Evolutionary conservation across 805 yeast genomes (phyloP).

Genomic region (Candida nanaspora): DNA sequence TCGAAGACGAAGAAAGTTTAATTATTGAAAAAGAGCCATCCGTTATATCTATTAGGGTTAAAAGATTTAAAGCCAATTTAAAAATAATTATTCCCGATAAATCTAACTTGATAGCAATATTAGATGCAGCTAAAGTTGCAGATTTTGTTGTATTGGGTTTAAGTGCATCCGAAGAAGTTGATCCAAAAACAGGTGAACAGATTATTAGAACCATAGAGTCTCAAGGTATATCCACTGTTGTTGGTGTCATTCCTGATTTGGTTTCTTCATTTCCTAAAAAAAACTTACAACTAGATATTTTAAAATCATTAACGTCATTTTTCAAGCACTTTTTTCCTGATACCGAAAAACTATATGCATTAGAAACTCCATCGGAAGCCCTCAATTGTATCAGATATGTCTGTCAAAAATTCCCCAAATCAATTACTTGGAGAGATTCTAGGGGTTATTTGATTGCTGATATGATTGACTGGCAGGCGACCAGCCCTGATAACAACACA

Average conservation of each 20-base stretch:
- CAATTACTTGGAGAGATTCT: slow-evolving; percentile 87
- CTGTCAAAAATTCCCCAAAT: slow-evolving; percentile 82
- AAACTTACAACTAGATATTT: slow-evolving; percentile 67
- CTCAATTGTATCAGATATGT: slow-evolving; percentile 62
- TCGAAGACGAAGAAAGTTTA: slow-evolving; percentile 23
- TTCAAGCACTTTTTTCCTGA: slow-evolving; percentile 74
- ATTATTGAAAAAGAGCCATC: slow-evolving; percentile 34
- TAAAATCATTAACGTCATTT: slow-evolving; percentile 57
- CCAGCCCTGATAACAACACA: slow-evolving; percentile 21
- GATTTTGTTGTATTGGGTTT: slow-evolving; percentile 89
- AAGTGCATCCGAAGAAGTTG: slow-evolving; percentile 81
- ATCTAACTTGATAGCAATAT: slow-evolving; percentile 54
- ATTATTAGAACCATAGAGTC: slow-evolving; percentile 80
- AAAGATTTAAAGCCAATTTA: slow-evolving; percentile 67
- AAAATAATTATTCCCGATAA: slow-evolving; percentile 70
- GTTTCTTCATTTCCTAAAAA: slow-evolving; percentile 60
- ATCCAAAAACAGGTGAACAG: slow-evolving; percentile 75
- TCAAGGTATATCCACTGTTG: slow-evolving; percentile 82
- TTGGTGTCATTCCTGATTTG: slow-evolving; percentile 74
- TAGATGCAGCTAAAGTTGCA: slow-evolving; percentile 84
- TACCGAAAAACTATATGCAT: slow-evolving; percentile 67
- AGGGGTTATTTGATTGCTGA: slow-evolving; percentile 86
- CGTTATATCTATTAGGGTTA: slow-evolving; percentile 44
- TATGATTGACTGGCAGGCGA: slow-evolving; percentile 35
- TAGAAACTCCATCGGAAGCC: slow-evolving; percentile 66